These are phyloP conservation scores for Trametes maxima DNA, from an alignment of 768 basidiomycete species.

Conservation along the genomic window DNA sequence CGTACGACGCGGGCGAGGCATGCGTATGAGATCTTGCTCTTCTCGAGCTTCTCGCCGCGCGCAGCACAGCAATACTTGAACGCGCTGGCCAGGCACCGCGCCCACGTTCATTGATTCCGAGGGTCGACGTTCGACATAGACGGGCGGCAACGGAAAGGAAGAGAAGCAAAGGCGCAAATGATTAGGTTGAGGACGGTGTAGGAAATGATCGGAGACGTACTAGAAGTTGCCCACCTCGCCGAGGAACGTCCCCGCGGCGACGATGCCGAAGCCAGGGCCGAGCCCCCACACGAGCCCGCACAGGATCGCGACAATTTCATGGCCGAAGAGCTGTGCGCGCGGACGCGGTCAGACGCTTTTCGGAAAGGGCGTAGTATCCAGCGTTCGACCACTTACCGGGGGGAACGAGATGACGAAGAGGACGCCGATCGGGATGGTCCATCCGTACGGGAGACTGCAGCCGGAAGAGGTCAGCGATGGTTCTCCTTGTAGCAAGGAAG, in stretches of 20 bases:
- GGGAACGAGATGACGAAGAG: constrained; percentile 48
- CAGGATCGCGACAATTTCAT: constrained; percentile 87
- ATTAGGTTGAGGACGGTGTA: not conserved
- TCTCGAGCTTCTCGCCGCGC: constrained; percentile 70
- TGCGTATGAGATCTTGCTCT: constrained; percentile 47
- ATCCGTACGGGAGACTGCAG: constrained; percentile 35
- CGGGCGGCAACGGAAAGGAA: not conserved
- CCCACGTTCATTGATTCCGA: too few species aligned
- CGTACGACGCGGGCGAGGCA: constrained; percentile 63
- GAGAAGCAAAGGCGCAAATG: not conserved
- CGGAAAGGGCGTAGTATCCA: constrained; percentile 5
- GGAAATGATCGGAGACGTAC: constrained; percentile 44
- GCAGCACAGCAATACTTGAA: constrained; percentile 80
- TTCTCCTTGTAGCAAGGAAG: not conserved
- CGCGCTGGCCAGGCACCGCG: constrained; percentile 47
- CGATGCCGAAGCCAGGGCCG: constrained; percentile 85
- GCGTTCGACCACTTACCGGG: constrained; percentile 33
- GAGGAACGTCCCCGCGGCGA: constrained; percentile 77
- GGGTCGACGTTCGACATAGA: not conserved
- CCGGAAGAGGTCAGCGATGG: not conserved
- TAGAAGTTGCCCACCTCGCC: constrained; percentile 90
- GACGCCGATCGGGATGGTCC: constrained; percentile 47
- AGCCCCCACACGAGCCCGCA: constrained; percentile 92
- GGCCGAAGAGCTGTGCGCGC: constrained; percentile 71
- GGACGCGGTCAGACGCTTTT: constrained; percentile 20